Conservation (phyloP, 331 rosid genomes). For the Malus hybrid region DNA sequence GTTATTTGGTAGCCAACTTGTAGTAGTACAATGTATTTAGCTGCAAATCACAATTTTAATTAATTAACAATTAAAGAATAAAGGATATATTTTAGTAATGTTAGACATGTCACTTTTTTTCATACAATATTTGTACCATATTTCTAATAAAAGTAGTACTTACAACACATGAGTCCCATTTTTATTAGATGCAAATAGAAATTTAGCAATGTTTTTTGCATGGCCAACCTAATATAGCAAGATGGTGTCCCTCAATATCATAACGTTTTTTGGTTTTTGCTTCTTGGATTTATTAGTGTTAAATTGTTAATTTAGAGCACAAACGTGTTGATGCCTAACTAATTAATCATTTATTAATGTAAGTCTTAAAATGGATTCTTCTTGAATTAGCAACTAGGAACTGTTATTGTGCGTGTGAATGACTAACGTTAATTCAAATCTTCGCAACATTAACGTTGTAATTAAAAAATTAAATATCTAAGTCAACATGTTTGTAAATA, state of each 20-base stretch:
- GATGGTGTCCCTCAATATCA: background rate
- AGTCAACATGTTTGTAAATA: background rate
- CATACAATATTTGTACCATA: background rate
- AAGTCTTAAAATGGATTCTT: background rate
- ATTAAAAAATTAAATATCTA: background rate
- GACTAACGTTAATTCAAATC: background rate
- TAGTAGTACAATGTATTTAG: background rate
- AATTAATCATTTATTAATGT: background rate
- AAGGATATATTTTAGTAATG: too few species aligned
- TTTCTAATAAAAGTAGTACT: background rate
- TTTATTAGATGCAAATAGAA: too few species aligned
- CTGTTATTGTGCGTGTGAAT: background rate
- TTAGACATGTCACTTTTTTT: background rate
- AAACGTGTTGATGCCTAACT: background rate
- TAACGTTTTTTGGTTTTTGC: background rate
- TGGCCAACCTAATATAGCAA: background rate
- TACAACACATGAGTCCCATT: too few species aligned
- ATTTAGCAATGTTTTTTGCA: constrained; percentile 5
- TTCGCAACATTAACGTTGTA: background rate
- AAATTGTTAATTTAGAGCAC: background rate
- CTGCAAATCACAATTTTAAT: background rate
- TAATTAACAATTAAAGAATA: background rate
- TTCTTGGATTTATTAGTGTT: background rate
- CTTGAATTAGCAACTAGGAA: background rate
- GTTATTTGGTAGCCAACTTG: background rate